Conservation (phyloP, 1,284 basidiomycete species). For the Rhizopogon hawkerae region DNA sequence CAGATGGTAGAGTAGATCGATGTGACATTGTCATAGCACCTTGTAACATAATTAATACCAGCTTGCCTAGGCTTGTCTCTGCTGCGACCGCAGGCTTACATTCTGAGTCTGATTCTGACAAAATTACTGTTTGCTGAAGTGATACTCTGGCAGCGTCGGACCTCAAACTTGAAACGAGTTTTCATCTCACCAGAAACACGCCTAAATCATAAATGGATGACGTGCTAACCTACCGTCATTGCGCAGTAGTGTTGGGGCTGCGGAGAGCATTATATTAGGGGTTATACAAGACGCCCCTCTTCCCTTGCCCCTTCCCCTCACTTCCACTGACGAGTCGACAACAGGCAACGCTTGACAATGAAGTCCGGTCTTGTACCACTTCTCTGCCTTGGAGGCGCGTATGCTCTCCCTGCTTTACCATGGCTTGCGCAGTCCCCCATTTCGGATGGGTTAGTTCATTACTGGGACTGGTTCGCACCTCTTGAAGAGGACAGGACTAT, state of each 20-base stretch:
- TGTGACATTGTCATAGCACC: background rate
- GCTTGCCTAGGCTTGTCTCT: background rate
- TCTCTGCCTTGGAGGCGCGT: constrained; percentile 9
- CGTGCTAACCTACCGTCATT: background rate
- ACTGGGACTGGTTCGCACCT: constrained; percentile 7
- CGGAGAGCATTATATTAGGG: constrained; percentile 10
- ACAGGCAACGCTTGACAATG: constrained; percentile 9
- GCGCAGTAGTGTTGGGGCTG: constrained; percentile 7
- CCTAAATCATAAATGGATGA: background rate
- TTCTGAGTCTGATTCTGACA: too few species aligned
- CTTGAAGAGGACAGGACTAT: constrained; percentile 28
- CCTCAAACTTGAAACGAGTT: background rate
- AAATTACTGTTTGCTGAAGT: background rate
- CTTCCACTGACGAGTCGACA: background rate
- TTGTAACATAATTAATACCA: constrained; percentile 1
- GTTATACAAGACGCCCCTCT: constrained; percentile 2
- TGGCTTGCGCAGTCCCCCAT: constrained; percentile 19
- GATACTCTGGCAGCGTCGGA: background rate
- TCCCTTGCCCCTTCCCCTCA: background rate
- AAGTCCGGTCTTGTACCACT: constrained; percentile 12
- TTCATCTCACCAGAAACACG: too few species aligned
- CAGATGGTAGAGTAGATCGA: constrained; percentile 65
- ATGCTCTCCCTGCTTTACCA: constrained; percentile 18
- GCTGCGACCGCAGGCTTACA: background rate
- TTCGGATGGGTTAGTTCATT: constrained; percentile 6